phyloP scores from a whole-genome alignment of 2,329 filamentous ascomycete species.

The Aspergillus sp. region DNA sequence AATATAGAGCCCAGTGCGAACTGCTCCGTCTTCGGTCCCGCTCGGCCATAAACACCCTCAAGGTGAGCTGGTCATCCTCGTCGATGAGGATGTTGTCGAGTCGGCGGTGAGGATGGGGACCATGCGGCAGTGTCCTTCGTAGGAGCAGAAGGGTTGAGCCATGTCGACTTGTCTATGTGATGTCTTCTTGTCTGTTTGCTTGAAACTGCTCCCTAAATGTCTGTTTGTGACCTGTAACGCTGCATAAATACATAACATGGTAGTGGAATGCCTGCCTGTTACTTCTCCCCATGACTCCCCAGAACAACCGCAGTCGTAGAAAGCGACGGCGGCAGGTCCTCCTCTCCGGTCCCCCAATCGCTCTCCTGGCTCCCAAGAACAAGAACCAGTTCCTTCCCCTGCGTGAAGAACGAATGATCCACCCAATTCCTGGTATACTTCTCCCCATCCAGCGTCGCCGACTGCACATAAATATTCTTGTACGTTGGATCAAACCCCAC shows the following conservation, averaged over 20 bases:
- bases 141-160: too few species aligned
- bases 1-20: not conserved
- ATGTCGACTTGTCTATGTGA: too few species aligned
- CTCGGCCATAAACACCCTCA: not conserved
- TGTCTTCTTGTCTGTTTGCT: too few species aligned
- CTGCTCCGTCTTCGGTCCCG: not conserved
- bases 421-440: conserved; percentile 57
- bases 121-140: too few species aligned
- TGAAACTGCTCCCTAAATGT: too few species aligned
- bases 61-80: not conserved
- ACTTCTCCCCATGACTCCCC: not conserved
- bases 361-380: conserved; percentile 54
- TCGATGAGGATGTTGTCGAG: not conserved
- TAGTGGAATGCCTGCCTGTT: too few species aligned
- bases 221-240: too few species aligned
- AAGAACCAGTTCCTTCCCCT: conserved; percentile 56
- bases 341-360: conserved; percentile 50
- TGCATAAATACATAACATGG: too few species aligned
- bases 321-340: conserved; percentile 55
- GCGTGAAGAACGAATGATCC: conserved; percentile 56
- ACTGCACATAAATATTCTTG: conserved; percentile 55
- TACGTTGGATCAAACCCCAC: conserved; percentile 52
- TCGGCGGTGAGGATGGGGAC: too few species aligned
- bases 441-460: conserved; percentile 52
- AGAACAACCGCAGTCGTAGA: conserved; percentile 2